Percentiles rank a stretch among this genome's conserved stretches.
phyloP scores from a whole-genome alignment of 2,329 filamentous ascomycete species.

The Aspergillus pseudoviridinutans region DNA sequence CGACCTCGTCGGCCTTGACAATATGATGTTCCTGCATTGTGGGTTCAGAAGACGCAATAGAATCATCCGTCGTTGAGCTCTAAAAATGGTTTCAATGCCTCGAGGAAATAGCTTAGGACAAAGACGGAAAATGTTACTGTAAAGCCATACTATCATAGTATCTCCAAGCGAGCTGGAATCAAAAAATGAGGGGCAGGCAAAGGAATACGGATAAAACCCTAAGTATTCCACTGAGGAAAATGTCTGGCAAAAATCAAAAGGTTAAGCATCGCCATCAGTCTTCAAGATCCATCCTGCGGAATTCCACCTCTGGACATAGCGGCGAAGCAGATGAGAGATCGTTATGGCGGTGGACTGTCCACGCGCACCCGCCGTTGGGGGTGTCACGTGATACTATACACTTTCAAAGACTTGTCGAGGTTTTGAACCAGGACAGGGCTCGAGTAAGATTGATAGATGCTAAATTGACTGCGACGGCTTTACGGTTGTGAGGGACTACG shows the following conservation, averaged over 20 bases:
- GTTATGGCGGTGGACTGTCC: background rate
- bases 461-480: background rate
- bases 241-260: background rate
- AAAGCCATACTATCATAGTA: background rate
- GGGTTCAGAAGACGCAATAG: slow-evolving; percentile 17
- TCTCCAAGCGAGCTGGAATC: background rate
- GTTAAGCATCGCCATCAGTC: background rate
- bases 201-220: background rate
- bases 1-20: slow-evolving; percentile 48
- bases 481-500: background rate
- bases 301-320: background rate
- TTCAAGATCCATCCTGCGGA: background rate
- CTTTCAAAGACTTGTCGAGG: background rate
- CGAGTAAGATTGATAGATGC: background rate
- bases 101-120: background rate
- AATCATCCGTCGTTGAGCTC: slow-evolving; percentile 23
- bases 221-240: background rate
- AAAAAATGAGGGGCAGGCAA: background rate
- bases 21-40: slow-evolving; percentile 36
- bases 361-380: background rate
- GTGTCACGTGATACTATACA: background rate
- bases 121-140: background rate
- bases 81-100: background rate
- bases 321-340: background rate
- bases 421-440: background rate